Percentiles rank a stretch among this genome's conserved stretches.
Evolutionary conservation across 2,329 filamentous ascomycete genomes (phyloP).

Genomic region (Sporothrix curviconia): DNA sequence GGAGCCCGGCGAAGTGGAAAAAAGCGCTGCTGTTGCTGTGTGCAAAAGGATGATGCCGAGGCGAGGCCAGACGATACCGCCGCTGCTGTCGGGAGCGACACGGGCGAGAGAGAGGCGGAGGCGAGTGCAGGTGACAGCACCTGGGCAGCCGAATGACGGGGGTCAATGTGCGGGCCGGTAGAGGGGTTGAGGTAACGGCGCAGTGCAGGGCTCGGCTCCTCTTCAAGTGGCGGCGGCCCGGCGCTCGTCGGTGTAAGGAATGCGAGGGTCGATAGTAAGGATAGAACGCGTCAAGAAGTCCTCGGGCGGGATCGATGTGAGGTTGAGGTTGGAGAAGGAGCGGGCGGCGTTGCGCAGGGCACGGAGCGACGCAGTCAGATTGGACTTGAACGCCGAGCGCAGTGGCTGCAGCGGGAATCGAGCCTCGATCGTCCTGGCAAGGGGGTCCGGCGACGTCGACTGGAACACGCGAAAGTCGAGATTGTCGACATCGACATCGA

Average conservation of each 20-base stretch:
- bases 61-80: conserved; percentile 14
- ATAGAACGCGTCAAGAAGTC: conserved; percentile 63
- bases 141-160: conserved; percentile 21
- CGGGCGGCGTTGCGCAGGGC: conserved; percentile 58
- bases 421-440: conserved; percentile 11
- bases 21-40: too few relatives aligned
- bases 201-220: conserved; percentile 59
- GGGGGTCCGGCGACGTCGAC: conserved; percentile 21
- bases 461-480: conserved; percentile 45
- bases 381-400: conserved; percentile 59
- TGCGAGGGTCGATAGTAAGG: conserved; percentile 58
- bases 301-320: conserved; percentile 58
- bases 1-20: background rate
- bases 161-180: conserved; percentile 42
- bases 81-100: background rate
- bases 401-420: conserved; percentile 39
- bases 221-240: conserved; percentile 55
- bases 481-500: conserved; percentile 33
- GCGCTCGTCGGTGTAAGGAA: conserved; percentile 62
- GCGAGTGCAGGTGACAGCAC: conserved; percentile 11
- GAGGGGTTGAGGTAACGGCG: conserved; percentile 63
- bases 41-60: conserved; percentile 18
- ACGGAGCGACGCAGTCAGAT: conserved; percentile 59
- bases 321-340: conserved; percentile 56
- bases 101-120: background rate